Evolutionary conservation across 164 flowering plant genomes (phyloP), one percentile per base, ranked within the genome.

Genomic region (Aristolochia fimbriata): DNA sequence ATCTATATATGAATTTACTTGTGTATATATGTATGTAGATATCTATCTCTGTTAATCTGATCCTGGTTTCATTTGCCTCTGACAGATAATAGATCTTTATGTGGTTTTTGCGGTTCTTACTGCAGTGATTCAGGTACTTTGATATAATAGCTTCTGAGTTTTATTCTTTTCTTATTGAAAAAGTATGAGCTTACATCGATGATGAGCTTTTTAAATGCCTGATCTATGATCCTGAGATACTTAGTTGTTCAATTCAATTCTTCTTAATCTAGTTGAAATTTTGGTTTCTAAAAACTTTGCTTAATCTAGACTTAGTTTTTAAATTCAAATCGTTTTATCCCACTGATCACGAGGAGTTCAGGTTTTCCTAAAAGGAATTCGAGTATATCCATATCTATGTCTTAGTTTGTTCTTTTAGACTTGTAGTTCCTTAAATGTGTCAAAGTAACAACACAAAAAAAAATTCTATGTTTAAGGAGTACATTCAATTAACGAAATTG

Each of bases 81-180:
- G 67, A 53, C 86, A 88, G 97, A 77, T 91, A 66, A 83, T 91
- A 59, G 98, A 91, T 81, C 81, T 91, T 11, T 91, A 88, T 57
- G 87, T 85, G 59, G 46, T 80, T 17, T 91, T 88, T 30, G 87
- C 94, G 0, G 76, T 88, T 23, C 66, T 74, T 71, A 86, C 95
- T 5, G 89, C 96, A 59, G 58, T 83, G 21, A 83, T 91, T 56
- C 97, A 91, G 91, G 97, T 88, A 66, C 1, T 15, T 45, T 6
- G 27, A 14, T 45, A 15, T 0, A 13, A 17, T 17, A 13, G 30
- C 53, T 4, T 25, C 12, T 15, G 16, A 8, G 20, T 24, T 14
- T 47, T 25, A 0, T 4, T 43, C 21, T 24, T 27, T 45, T 9
- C 7, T 4, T 52, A 14, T 23, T 8, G 19, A 24, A 17, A 10